Conservation (phyloP, 2,329 filamentous ascomycete genomes). For the Zymoseptoria crescenta region DNA sequence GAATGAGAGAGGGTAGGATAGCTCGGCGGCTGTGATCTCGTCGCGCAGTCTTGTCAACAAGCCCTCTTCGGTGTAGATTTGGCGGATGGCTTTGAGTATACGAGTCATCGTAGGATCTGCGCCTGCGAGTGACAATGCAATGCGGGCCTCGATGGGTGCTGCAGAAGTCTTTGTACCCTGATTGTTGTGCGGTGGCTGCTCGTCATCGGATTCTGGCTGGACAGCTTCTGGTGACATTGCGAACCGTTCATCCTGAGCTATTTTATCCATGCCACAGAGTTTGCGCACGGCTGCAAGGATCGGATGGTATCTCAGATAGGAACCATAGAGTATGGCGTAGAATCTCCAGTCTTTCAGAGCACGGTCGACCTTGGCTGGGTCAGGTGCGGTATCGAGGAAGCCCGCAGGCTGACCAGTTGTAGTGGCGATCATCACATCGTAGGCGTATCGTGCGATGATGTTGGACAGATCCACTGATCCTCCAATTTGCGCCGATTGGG, state of each 20-base stretch:
- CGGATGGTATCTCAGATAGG: conserved; percentile 18
- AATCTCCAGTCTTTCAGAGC: conserved; percentile 15
- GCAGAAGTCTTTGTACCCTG: neutral
- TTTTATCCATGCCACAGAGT: conserved; percentile 1
- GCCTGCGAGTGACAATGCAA: conserved; percentile 12
- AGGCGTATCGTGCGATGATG: conserved; percentile 15
- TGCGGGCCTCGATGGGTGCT: conserved; percentile 6
- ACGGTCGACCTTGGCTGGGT: conserved; percentile 3
- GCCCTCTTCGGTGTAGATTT: conserved; percentile 10
- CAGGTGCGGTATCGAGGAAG: conserved; percentile 9
- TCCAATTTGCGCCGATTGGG: neutral
- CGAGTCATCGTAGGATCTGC: conserved; percentile 13
- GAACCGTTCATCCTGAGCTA: neutral
- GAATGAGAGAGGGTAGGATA: conserved; percentile 5
- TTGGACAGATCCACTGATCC: conserved; percentile 9
- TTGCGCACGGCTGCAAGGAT: conserved; percentile 9
- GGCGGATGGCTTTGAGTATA: conserved; percentile 9
- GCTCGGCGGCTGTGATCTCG: conserved; percentile 6
- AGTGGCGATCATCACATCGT: conserved; percentile 17
- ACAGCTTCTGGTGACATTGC: neutral
- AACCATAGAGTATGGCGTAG: conserved; percentile 15
- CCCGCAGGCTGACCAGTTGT: conserved; percentile 15
- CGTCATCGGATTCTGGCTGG: neutral
- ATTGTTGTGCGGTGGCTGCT: neutral
- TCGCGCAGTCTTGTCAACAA: conserved; percentile 12